phyloP scores from a whole-genome alignment of 129 eudicot genomes.

The Pittosporum tobira region DNA sequence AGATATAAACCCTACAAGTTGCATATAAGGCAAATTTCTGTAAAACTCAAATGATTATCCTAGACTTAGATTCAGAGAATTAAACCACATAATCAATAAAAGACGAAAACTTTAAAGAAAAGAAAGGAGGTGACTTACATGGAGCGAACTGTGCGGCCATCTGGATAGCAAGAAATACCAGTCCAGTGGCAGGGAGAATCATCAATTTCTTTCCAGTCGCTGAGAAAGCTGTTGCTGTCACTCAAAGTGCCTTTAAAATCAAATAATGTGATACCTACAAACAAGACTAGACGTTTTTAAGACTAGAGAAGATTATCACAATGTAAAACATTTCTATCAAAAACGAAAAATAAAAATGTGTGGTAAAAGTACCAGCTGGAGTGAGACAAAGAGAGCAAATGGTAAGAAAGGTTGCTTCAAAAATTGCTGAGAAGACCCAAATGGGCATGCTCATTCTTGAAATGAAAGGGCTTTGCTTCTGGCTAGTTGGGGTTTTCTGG shows the following conservation, averaged over 20 bases:
- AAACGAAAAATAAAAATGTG: not conserved
- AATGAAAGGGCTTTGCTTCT: slow-evolving; percentile 5
- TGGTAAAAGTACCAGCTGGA: slow-evolving; percentile 58
- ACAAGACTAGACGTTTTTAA: not conserved
- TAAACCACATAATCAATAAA: not conserved
- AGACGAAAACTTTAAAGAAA: not conserved
- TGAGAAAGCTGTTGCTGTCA: slow-evolving; percentile 57
- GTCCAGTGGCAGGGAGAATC: slow-evolving; percentile 82
- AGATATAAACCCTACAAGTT: slow-evolving; percentile 78
- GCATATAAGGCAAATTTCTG: slow-evolving; percentile 90
- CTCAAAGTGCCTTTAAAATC: slow-evolving; percentile 65
- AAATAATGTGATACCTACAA: slow-evolving; percentile 68
- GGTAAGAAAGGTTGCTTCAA: slow-evolving; percentile 45
- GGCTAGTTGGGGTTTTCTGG: slow-evolving; percentile 15
- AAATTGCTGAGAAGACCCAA: slow-evolving; percentile 35
- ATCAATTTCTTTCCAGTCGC: slow-evolving; percentile 71
- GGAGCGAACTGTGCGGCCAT: slow-evolving; percentile 57
- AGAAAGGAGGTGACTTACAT: slow-evolving; percentile 56
- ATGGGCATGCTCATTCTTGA: slow-evolving; percentile 43
- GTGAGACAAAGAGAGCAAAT: slow-evolving; percentile 44
- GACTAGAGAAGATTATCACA: not conserved
- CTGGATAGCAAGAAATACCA: slow-evolving; percentile 74
- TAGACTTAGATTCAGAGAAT: slow-evolving; percentile 7
- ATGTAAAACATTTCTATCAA: not conserved
- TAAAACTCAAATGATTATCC: slow-evolving; percentile 8